These are phyloP conservation scores for Aspergillus asperescens DNA, from an alignment of 495 filamentous ascomycete species.

Conservation along the genomic window DNA sequence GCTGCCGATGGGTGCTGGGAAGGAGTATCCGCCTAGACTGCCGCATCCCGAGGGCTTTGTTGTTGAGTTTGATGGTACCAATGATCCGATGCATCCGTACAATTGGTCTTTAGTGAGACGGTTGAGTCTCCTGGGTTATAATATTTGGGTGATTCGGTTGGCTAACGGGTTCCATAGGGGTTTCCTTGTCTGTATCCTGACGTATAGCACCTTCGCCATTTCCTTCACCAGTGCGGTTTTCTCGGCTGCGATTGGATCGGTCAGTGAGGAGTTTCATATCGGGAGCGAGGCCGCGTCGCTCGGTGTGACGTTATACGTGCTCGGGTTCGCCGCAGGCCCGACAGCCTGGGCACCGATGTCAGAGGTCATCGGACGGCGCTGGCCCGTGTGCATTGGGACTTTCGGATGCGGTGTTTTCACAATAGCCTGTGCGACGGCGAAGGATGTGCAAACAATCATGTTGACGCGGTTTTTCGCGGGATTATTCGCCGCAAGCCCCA, in stretches of 20 bases:
- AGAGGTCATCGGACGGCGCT: constrained; percentile 66
- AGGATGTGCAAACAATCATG: constrained; percentile 52
- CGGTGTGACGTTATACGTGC: constrained; percentile 50
- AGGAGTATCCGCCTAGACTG: constrained; percentile 39
- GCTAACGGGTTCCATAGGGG: constrained; percentile 17
- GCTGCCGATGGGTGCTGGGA: constrained; percentile 27
- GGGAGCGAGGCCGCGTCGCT: constrained; percentile 45
- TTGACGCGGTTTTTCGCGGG: constrained; percentile 50
- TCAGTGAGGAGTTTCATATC: constrained; percentile 42
- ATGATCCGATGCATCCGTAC: constrained; percentile 49
- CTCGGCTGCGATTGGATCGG: constrained; percentile 42
- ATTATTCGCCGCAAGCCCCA: constrained; percentile 45
- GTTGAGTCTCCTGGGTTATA: constrained; percentile 27
- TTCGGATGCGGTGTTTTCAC: constrained; percentile 51
- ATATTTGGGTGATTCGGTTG: neutral
- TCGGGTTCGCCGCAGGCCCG: constrained; percentile 52
- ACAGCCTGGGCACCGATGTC: constrained; percentile 63
- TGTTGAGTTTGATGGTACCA: constrained; percentile 48
- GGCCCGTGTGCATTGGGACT: constrained; percentile 49
- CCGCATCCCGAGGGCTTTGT: constrained; percentile 41
- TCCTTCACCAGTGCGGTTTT: constrained; percentile 53
- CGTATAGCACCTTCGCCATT: constrained; percentile 45
- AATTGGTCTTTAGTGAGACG: constrained; percentile 43
- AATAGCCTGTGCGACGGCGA: constrained; percentile 51
- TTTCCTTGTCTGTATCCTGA: constrained; percentile 34